These are phyloP conservation scores for Citrus cavaleriei DNA, from an alignment of 345 rosid genomes.

Conservation along the genomic window DNA sequence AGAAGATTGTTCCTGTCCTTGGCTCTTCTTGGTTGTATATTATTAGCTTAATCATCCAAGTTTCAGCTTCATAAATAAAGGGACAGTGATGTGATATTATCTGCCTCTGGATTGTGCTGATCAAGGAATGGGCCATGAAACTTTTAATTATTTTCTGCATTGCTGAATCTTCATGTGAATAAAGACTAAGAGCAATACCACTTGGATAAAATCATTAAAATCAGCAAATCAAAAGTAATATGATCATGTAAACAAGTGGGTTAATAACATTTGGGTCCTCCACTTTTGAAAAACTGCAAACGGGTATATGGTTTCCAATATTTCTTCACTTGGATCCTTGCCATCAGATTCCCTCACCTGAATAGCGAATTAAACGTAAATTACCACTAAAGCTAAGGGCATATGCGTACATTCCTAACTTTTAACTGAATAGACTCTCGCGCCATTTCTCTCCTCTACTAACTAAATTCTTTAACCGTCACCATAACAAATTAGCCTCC, in stretches of 20 bases:
- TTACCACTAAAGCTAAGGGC: neutral
- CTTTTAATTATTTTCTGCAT: neutral
- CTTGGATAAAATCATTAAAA: neutral
- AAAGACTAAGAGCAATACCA: neutral
- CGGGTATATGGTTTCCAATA: neutral
- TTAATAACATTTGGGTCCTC: neutral
- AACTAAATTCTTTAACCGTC: neutral
- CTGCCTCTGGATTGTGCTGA: neutral
- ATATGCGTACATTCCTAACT: neutral
- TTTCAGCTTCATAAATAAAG: no score
- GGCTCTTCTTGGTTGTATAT: conserved; percentile 6
- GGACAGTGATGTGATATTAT: neutral
- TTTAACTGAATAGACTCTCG: neutral
- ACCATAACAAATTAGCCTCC: neutral
- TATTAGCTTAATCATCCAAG: conserved; percentile 2
- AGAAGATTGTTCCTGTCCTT: conserved; percentile 1
- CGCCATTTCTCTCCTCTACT: neutral
- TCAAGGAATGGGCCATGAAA: neutral
- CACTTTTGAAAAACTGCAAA: neutral
- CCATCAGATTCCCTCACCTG: neutral
- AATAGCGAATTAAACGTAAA: neutral
- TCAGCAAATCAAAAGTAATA: neutral
- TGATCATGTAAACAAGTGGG: neutral
- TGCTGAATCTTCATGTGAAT: neutral
- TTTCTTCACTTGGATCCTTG: neutral